Evolutionary conservation across 2,329 filamentous ascomycete genomes (phyloP).

Genomic region (Fusarium fujikuroi): DNA sequence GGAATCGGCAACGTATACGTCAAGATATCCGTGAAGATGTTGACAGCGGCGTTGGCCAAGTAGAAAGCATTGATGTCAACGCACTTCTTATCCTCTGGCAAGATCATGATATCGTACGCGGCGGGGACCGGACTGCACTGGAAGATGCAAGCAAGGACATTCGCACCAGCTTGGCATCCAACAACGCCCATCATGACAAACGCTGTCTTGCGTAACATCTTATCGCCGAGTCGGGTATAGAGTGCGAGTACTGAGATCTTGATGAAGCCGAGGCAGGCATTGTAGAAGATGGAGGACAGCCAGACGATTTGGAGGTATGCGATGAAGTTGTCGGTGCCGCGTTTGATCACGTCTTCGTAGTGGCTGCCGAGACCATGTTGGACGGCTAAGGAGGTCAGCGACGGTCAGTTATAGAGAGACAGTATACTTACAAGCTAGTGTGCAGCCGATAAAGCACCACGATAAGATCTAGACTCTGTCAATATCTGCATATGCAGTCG

Average conservation of each 20-base stretch:
- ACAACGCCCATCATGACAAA: slow-evolving; percentile 32
- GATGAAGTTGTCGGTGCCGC: slow-evolving; percentile 22
- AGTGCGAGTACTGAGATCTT: slow-evolving; percentile 30
- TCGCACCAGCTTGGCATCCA: slow-evolving; percentile 23
- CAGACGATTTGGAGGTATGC: slow-evolving; percentile 33
- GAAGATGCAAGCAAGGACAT: slow-evolving; percentile 31
- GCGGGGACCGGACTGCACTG: slow-evolving; percentile 9
- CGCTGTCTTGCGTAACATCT: slow-evolving; percentile 8
- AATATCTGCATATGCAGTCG: neutral
- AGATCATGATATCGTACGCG: slow-evolving; percentile 20
- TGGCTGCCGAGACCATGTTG: slow-evolving; percentile 27
- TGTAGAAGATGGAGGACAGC: slow-evolving; percentile 32
- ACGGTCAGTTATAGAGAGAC: rapidly evolving
- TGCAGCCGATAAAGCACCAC: slow-evolving; percentile 25
- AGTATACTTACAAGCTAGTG: slow-evolving; percentile 6
- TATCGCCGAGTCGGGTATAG: slow-evolving; percentile 28
- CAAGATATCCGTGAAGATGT: slow-evolving; percentile 20
- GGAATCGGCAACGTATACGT: slow-evolving; percentile 22
- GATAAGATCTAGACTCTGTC: neutral
- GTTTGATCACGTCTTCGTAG: slow-evolving; percentile 17
- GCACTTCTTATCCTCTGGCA: slow-evolving; percentile 5
- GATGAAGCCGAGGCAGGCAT: slow-evolving; percentile 33
- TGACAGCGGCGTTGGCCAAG: slow-evolving; percentile 26
- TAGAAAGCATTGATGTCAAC: slow-evolving; percentile 32
- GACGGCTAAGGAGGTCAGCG: neutral